These are phyloP conservation scores for Neofusicoccum kwambonambiense DNA, from an alignment of 2,329 filamentous ascomycete genomes.

Conservation along the genomic window DNA sequence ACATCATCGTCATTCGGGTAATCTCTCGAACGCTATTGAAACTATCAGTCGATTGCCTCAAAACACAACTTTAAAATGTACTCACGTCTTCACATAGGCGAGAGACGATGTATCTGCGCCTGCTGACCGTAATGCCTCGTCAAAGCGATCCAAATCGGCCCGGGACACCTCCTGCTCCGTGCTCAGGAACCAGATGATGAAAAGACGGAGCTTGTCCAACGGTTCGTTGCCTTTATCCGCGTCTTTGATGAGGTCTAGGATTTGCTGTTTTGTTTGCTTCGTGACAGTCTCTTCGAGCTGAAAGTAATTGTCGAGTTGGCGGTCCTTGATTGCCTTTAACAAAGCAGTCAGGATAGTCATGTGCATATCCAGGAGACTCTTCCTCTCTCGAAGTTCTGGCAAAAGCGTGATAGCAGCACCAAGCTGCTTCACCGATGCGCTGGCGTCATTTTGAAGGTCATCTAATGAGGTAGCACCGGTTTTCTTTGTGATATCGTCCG, in stretches of 20 bases:
- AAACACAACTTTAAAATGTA: constrained; percentile 21
- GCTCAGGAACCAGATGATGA: constrained; percentile 89
- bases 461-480: constrained; percentile 91
- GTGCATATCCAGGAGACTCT: constrained; percentile 93
- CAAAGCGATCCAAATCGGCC: constrained; percentile 80
- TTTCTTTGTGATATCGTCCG: constrained; percentile 89
- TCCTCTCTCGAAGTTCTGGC: constrained; percentile 88
- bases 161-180: constrained; percentile 85
- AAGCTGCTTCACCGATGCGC: constrained; percentile 85
- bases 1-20: constrained; percentile 97
- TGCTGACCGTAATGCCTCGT: constrained; percentile 73
- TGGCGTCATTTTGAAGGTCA: constrained; percentile 85
- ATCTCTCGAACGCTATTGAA: constrained; percentile 74
- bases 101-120: constrained; percentile 76
- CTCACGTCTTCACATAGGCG: constrained; percentile 81
- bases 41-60: background rate
- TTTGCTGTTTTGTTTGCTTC: constrained; percentile 86
- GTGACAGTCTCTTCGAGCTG: constrained; percentile 90
- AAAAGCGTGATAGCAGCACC: constrained; percentile 93
- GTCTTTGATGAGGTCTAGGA: constrained; percentile 83
- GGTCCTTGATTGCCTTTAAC: constrained; percentile 82
- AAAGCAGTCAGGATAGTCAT: constrained; percentile 93
- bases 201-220: constrained; percentile 85
- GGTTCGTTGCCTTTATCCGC: constrained; percentile 78
- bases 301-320: constrained; percentile 94